Evolutionary conservation across 2,329 filamentous ascomycete genomes (phyloP), one percentile per base, ranked within the genome.

Genomic region (Trichophyton equinum): DNA sequence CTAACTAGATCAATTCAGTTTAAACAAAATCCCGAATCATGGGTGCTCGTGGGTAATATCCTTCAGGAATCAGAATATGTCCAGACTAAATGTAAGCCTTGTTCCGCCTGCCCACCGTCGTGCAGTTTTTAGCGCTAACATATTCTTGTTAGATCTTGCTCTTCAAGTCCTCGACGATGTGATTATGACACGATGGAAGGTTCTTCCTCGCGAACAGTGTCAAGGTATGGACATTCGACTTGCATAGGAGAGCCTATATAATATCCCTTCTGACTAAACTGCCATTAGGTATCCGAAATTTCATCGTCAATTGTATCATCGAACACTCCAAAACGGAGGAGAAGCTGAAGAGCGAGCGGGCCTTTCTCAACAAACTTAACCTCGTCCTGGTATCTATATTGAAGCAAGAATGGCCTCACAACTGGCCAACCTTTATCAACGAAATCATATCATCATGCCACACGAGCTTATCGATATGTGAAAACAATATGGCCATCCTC

Each of bases 361-460:
- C 91, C 38, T 84, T 99, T 63, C 81, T 99, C 71, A 97, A 97
- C 82, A 99, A 99, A 80, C 85, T 99, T 64, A 99, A 99, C 72
- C 83, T 99, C 69, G 92, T 97, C 62, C 87, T 99, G 65, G 90
- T 99, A 68, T 96, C 91, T 62, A 92, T 99, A 65, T 80, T 99
- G 71, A 99, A 99, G 81, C 94, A 99, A 77, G 94, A 99, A 77
- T 99, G 94, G 94, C 94, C 94, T 61, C 92, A 97, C 77, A 95
- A 99, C 80, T 99, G 95, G 94, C 94, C 95, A 9, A 96, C 91
- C 20, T 99, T 99, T 76, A 97, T 99, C 82, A 97, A 97, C 80
- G 94, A 99, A 79, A 99, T 99, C 75, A 91, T 99, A 69, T 88
- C 90, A 22, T 92, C 94, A 61, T 97, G 91, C 77, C 91, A 95